phyloP scores from a whole-genome alignment of 2,329 filamentous ascomycete genomes.

The Pseudocercospora fuligena region DNA sequence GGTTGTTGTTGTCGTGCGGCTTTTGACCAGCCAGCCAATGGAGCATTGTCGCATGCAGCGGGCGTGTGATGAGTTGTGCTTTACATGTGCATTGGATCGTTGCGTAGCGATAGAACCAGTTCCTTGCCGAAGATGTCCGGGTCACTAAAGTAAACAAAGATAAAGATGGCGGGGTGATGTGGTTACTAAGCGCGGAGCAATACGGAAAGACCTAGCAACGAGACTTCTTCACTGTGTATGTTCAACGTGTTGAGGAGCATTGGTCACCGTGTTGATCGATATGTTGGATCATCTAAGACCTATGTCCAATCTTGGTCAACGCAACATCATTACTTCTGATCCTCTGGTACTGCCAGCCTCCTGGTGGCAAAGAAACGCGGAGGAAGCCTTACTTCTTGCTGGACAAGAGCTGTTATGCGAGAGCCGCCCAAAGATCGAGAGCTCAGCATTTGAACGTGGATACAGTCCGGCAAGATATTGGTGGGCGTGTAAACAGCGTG shows the following conservation, averaged over 20 bases:
- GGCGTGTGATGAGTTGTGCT: not conserved
- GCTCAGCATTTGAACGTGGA: too few species aligned
- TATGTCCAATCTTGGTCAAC: too few species aligned
- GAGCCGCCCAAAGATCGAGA: too few species aligned
- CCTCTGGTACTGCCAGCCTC: not conserved
- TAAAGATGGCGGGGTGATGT: not conserved
- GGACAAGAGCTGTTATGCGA: too few species aligned
- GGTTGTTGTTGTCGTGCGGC: constrained; percentile 30
- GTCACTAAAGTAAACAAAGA: not conserved
- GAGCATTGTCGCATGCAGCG: constrained; percentile 33
- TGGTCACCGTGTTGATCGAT: too few species aligned
- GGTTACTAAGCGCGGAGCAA: not conserved
- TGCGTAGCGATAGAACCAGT: constrained; percentile 2
- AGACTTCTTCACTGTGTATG: not conserved
- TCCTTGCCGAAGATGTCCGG: constrained; percentile 3
- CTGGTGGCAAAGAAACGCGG: too few species aligned
- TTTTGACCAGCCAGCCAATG: constrained; percentile 42
- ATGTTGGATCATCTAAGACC: too few species aligned
- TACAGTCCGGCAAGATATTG: too few species aligned
- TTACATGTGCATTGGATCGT: constrained; percentile 4
- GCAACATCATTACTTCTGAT: not conserved
- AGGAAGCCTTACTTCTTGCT: too few species aligned
- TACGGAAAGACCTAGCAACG: not conserved
- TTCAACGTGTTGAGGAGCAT: too few species aligned
- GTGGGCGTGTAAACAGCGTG: too few species aligned